Percentiles rank a stretch among this genome's conserved stretches.
Conservation (phyloP, 2,329 filamentous ascomycete species). For the Leptodontidium sp. region DNA sequence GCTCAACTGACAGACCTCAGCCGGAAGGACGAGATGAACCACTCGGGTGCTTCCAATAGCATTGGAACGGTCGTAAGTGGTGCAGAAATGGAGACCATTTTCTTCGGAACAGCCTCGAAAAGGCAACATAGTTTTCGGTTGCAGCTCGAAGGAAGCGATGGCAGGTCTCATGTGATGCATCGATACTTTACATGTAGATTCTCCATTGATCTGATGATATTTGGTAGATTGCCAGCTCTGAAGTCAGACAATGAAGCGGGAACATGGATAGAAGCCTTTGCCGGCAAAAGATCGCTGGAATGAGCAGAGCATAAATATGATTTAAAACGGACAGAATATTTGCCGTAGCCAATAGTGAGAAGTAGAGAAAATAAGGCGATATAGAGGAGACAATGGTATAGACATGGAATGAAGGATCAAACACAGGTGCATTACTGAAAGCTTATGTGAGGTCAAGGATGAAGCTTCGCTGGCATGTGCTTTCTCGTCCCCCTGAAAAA, state of each 20-base stretch:
- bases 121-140: neutral
- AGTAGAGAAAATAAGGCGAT: neutral
- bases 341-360: constrained; percentile 2
- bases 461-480: neutral
- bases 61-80: constrained; percentile 12
- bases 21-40: constrained; percentile 22
- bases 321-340: neutral
- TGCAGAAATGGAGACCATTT: constrained; percentile 10
- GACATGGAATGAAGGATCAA: constrained; percentile 4
- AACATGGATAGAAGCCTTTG: constrained; percentile 2
- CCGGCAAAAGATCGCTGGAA: neutral
- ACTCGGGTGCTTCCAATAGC: constrained; percentile 17
- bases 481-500: neutral
- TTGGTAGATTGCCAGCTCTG: neutral
- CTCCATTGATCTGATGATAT: neutral
- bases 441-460: constrained; percentile 3
- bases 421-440: neutral
- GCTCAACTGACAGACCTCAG: constrained; percentile 28
- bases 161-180: constrained; percentile 8
- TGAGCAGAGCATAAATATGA: neutral
- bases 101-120: constrained; percentile 16
- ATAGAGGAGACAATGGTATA: constrained; percentile 4
- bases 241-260: constrained; percentile 4
- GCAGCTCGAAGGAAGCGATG: constrained; percentile 1
- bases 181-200: constrained; percentile 9